phyloP scores from a whole-genome alignment of 176 grass and related monocot species.

The Pontederia crassipes region DNA sequence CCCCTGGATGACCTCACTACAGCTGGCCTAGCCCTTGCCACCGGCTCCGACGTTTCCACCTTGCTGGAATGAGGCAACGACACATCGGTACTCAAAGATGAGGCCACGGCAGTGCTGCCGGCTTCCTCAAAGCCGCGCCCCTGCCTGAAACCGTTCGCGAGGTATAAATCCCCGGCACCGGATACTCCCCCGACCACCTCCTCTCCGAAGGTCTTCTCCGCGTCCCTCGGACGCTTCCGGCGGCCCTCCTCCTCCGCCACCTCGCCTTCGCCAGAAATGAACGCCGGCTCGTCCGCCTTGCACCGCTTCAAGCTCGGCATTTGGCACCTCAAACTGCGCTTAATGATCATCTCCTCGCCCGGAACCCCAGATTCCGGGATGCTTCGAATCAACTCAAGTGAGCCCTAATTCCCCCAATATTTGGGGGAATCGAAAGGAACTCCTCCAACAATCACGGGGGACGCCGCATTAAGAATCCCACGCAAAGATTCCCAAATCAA shows the following conservation, averaged over 20 bases:
- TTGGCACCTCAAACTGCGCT: slow-evolving; percentile 29
- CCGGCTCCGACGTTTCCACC: slow-evolving; percentile 2
- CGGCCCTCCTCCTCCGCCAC: slow-evolving; percentile 5
- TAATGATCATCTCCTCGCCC: slow-evolving; percentile 25
- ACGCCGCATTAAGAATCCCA: too few relatives aligned
- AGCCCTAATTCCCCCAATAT: slow-evolving; percentile 15
- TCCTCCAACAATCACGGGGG: too few relatives aligned
- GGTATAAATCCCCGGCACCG: not conserved
- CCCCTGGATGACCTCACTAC: slow-evolving; percentile 37
- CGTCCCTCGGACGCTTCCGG: slow-evolving; percentile 19
- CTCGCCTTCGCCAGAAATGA: slow-evolving; percentile 6
- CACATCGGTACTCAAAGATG: slow-evolving; percentile 8
- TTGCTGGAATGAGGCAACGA: not conserved
- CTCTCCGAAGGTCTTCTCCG: not conserved
- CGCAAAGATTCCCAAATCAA: too few relatives aligned
- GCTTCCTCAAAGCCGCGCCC: not conserved
- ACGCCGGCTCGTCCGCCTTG: slow-evolving; percentile 29
- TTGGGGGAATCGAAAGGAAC: too few relatives aligned
- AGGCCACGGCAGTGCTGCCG: not conserved
- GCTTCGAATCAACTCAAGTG: not conserved
- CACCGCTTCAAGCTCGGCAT: slow-evolving; percentile 39
- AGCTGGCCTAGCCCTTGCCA: slow-evolving; percentile 1
- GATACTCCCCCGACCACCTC: slow-evolving; percentile 8
- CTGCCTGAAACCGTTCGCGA: not conserved
- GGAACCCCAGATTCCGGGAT: not conserved